Conservation (phyloP, 176 grass and related monocot species). For the Themeda triandra region DNA sequence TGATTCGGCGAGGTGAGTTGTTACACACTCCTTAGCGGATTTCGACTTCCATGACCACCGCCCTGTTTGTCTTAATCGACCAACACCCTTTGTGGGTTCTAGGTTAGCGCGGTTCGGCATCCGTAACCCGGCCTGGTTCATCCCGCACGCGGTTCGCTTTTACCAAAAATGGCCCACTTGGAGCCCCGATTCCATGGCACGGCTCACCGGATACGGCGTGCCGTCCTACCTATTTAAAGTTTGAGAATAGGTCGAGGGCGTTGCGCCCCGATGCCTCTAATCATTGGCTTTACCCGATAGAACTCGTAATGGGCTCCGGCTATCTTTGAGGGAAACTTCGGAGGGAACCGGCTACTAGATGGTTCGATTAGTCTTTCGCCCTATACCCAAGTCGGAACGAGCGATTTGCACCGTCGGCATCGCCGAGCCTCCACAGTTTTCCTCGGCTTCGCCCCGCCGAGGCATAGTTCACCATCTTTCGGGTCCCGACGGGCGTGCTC, state of each 20-base stretch:
- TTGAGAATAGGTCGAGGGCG: slow-evolving; percentile 51
- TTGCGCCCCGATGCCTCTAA: slow-evolving; percentile 74
- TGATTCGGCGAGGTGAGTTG: too few relatives aligned
- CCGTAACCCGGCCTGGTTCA: too few relatives aligned
- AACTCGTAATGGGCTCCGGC: slow-evolving; percentile 37
- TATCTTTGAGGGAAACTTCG: slow-evolving; percentile 56
- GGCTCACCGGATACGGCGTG: background rate
- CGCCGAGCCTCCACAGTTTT: too few relatives aligned
- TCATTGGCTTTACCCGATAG: slow-evolving; percentile 64
- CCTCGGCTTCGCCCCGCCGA: slow-evolving; percentile 59
- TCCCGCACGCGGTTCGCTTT: too few relatives aligned
- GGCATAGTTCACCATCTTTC: slow-evolving; percentile 61
- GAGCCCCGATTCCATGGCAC: slow-evolving; percentile 24
- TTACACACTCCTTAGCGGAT: too few relatives aligned
- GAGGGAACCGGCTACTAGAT: slow-evolving; percentile 54
- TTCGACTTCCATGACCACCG: too few relatives aligned
- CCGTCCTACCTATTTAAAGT: slow-evolving; percentile 49
- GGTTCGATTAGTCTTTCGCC: slow-evolving; percentile 50
- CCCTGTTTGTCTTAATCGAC: slow-evolving; percentile 54
- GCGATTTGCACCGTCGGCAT: too few relatives aligned
- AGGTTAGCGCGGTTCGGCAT: too few relatives aligned
- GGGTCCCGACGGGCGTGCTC: slow-evolving; percentile 59
- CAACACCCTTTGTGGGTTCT: slow-evolving; percentile 69
- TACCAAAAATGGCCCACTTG: slow-evolving; percentile 73
- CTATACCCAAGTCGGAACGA: too few relatives aligned